A percentile compares a stretch with the other conserved stretches of the same genome.
Conservation (phyloP, 1,284 basidiomycete genomes). For the Vanrija sp. region DNA sequence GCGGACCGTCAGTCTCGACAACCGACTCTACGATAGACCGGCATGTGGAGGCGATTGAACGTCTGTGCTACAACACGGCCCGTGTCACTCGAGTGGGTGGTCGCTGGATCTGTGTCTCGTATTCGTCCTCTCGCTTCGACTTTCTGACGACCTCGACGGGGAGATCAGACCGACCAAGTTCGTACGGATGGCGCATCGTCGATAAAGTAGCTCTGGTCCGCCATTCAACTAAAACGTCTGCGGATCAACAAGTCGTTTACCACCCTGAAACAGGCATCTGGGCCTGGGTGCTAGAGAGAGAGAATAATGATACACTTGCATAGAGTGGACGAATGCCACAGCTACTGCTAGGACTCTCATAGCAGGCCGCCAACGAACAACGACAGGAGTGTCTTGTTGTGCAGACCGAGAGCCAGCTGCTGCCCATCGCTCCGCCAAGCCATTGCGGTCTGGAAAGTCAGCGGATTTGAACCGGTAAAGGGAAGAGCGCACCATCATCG, state of each 20-base stretch:
- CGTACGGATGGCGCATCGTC: slow-evolving; percentile 1
- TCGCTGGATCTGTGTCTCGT: slow-evolving; percentile 36
- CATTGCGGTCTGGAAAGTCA: slow-evolving; percentile 27
- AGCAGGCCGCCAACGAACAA: slow-evolving; percentile 25
- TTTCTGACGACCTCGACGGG: slow-evolving; percentile 4
- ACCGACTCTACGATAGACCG: no score
- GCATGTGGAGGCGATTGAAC: slow-evolving; percentile 21
- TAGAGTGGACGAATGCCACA: background rate
- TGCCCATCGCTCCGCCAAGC: slow-evolving; percentile 40
- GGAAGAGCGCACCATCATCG: slow-evolving; percentile 35
- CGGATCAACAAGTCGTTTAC: slow-evolving; percentile 3
- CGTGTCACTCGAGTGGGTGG: slow-evolving; percentile 16
- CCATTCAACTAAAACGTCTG: background rate
- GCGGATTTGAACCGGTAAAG: background rate
- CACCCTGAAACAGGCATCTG: slow-evolving; percentile 12
- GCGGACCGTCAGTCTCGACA: slow-evolving; percentile 14
- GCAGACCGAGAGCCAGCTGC: slow-evolving; percentile 38
- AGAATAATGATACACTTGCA: background rate
- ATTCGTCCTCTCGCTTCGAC: slow-evolving; percentile 35
- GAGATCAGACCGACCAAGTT: background rate
- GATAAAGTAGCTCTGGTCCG: background rate
- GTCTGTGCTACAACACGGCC: slow-evolving; percentile 26
- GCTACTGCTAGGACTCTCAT: background rate
- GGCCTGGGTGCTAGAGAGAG: slow-evolving; percentile 9
- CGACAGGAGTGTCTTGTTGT: slow-evolving; percentile 37